Conservation (phyloP, 805 yeast species). For the Candida sithepensis region DNA sequence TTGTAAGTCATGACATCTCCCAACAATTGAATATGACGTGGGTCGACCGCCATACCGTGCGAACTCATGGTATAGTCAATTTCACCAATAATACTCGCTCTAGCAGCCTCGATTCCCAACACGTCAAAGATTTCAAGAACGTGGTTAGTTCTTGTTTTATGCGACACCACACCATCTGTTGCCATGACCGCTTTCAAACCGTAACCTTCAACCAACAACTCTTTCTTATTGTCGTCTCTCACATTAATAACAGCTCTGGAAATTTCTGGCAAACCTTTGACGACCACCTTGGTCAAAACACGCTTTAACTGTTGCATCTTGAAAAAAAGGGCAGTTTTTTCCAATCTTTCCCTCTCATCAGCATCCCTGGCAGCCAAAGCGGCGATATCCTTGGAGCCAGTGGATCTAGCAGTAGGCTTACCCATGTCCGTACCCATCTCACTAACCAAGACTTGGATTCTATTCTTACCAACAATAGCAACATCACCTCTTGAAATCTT, state of each 20-base stretch:
- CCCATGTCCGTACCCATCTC: slow-evolving; percentile 37
- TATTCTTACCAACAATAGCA: slow-evolving; percentile 58
- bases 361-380: slow-evolving; percentile 31
- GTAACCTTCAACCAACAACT: slow-evolving; percentile 94
- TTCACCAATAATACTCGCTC: slow-evolving; percentile 88
- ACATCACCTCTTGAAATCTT: slow-evolving; percentile 77
- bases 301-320: slow-evolving; percentile 88
- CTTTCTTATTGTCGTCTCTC: slow-evolving; percentile 79
- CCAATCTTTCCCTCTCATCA: slow-evolving; percentile 34
- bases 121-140: slow-evolving; percentile 85
- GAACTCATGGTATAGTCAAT: slow-evolving; percentile 97
- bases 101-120: slow-evolving; percentile 96
- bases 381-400: slow-evolving; percentile 31
- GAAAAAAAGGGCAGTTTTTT: slow-evolving; percentile 61
- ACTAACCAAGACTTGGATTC: slow-evolving; percentile 61
- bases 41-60: slow-evolving; percentile 99
- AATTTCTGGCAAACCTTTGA: slow-evolving; percentile 88
- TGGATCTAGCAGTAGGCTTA: slow-evolving; percentile 40
- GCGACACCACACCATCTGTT: slow-evolving; percentile 93
- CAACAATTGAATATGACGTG: slow-evolving; percentile 94
- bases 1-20: slow-evolving; percentile 99
- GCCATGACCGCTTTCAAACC: slow-evolving; percentile 96
- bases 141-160: slow-evolving; percentile 86
- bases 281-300: slow-evolving; percentile 79
- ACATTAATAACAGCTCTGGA: slow-evolving; percentile 96